These are phyloP conservation scores for Camellia japonica DNA, from an alignment of 148 eudicot genomes.

Conservation along the genomic window DNA sequence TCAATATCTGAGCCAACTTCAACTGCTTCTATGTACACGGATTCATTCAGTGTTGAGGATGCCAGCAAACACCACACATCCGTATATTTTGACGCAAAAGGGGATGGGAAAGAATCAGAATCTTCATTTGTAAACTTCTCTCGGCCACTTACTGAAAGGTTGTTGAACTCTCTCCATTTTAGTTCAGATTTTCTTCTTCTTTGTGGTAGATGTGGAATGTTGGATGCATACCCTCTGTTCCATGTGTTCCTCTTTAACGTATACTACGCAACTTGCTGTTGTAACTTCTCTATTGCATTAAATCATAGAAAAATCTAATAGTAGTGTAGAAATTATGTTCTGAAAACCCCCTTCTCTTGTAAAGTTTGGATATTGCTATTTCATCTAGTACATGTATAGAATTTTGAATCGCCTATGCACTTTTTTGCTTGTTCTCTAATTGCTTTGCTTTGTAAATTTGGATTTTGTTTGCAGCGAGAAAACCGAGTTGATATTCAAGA, in stretches of 20 bases:
- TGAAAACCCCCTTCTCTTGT: background rate
- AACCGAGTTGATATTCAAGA: constrained; percentile 57
- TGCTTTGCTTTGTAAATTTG: constrained; percentile 9
- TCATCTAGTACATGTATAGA: background rate
- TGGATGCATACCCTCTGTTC: background rate
- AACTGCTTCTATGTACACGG: constrained; percentile 67
- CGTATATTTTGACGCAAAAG: constrained; percentile 39
- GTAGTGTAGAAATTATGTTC: background rate
- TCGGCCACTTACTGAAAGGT: constrained; percentile 82
- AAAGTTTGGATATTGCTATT: constrained; percentile 3
- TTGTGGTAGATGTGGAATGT: background rate
- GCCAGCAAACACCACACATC: constrained; percentile 31
- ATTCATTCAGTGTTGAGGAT: constrained; percentile 48
- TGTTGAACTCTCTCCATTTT: constrained; percentile 8
- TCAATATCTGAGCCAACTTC: constrained; percentile 83
- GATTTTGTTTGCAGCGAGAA: constrained; percentile 65
- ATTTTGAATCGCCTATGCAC: constrained; percentile 9
- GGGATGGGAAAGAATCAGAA: constrained; percentile 45
- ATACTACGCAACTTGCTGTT: background rate
- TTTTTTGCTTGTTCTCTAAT: constrained; percentile 1
- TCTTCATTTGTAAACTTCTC: constrained; percentile 57
- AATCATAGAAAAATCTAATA: background rate
- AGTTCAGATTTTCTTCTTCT: background rate
- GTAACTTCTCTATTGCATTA: background rate
- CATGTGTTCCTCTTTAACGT: background rate